Conservation (phyloP, 2,329 filamentous ascomycete genomes). For the Fulvia fulva region DNA sequence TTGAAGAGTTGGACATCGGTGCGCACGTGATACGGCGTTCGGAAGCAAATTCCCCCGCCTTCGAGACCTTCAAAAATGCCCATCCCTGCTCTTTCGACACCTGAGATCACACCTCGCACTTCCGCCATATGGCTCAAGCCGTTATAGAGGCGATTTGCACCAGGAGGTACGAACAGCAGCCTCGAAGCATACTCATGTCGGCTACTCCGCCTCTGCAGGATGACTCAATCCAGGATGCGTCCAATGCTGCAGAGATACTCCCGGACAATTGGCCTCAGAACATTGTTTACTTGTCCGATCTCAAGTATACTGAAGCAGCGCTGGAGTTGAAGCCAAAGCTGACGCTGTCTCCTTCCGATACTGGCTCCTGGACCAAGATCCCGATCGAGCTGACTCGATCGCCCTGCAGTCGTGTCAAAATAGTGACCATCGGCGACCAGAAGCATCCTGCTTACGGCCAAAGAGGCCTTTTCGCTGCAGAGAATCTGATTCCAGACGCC, state of each 20-base stretch:
- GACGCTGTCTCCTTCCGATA: constrained; percentile 24
- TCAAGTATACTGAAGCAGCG: constrained; percentile 29
- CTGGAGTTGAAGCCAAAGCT: constrained; percentile 26
- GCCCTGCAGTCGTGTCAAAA: constrained; percentile 39
- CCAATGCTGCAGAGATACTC: not conserved
- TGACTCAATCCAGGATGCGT: not conserved
- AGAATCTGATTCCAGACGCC: constrained; percentile 41
- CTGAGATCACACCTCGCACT: not conserved
- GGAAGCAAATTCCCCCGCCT: not conserved
- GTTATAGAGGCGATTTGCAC: not conserved
- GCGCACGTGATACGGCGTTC: not conserved
- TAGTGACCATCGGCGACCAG: constrained; percentile 38
- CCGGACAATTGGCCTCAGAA: constrained; percentile 10
- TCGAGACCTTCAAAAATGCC: not conserved
- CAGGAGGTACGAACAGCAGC: not conserved
- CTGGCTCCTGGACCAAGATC: constrained; percentile 24
- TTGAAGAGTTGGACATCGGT: not conserved
- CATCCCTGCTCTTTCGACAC: not conserved
- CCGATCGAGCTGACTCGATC: constrained; percentile 18
- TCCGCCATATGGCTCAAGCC: not conserved
- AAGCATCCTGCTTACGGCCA: constrained; percentile 49
- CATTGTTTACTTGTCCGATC: constrained; percentile 31
- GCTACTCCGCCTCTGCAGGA: not conserved
- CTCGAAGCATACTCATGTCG: not conserved
- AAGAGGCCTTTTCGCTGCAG: constrained; percentile 46